These are phyloP conservation scores for Tolypocladium cylindrosporum DNA, from an alignment of 2,329 filamentous ascomycete genomes.

Conservation along the genomic window DNA sequence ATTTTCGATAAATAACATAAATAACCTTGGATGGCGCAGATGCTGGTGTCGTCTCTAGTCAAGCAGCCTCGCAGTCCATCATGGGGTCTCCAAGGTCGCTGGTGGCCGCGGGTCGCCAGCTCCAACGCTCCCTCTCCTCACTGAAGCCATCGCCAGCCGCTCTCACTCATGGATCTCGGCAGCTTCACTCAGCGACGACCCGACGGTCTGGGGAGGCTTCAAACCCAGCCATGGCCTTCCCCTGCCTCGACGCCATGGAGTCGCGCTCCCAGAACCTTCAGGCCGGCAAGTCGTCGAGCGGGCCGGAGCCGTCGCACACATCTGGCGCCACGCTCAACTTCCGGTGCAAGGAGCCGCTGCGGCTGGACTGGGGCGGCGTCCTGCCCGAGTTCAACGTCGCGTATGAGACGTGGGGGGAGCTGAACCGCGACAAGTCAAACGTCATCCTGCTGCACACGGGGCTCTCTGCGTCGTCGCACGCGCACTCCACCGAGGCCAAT, in stretches of 20 bases:
- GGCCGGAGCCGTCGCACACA: constrained; percentile 91
- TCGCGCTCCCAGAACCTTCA: constrained; percentile 65
- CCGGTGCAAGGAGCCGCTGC: constrained; percentile 61
- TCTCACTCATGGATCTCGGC: background rate
- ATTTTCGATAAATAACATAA: background rate
- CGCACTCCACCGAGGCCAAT: constrained; percentile 81
- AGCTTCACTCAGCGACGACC: background rate
- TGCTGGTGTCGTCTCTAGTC: background rate
- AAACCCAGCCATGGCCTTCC: constrained; percentile 82
- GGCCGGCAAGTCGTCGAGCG: constrained; percentile 52
- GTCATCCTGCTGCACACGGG: constrained; percentile 89
- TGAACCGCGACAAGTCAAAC: constrained; percentile 76
- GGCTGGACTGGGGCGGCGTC: constrained; percentile 93
- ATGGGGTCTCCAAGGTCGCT: constrained; percentile 8
- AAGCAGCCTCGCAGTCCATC: background rate
- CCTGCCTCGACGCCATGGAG: constrained; percentile 80
- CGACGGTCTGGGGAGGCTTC: constrained; percentile 14
- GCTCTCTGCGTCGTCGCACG: constrained; percentile 93
- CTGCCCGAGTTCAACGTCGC: constrained; percentile 81
- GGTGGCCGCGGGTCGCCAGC: constrained; percentile 4
- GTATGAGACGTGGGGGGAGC: constrained; percentile 82
- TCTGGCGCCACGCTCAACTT: constrained; percentile 74
- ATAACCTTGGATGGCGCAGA: background rate
- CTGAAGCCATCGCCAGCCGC: background rate
- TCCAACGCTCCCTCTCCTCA: background rate